Base-by-base conservation (phyloP, 2,329 filamentous ascomycete species). In the Cercospora sp. region DNA sequence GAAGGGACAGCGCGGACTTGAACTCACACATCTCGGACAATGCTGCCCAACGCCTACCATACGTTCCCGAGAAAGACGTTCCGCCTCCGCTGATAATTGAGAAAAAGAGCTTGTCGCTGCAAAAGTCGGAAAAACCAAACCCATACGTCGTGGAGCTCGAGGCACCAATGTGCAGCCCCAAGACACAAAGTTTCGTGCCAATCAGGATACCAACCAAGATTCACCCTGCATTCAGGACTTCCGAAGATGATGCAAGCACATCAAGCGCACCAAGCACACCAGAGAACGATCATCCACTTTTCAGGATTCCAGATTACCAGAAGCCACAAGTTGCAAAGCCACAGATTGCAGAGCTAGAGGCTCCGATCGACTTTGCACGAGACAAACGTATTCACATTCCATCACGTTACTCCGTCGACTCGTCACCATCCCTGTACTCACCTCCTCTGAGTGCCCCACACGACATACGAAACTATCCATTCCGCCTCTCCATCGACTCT, bases 11-110 rank as follows among this genome's bases (percentile, higher is more conserved):
- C 55, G 55, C 32, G 6, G 32, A 59, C 18, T 2, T 59, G 30
- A 59, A 32, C 28, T 59, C 32, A 37, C 28, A 59, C 30, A 59
- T 59, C 30, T 59, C 55, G 55, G 32, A 59, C 28, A 59, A 34
- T 13, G 55, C 28, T 24, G 55, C 55, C 4, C 28, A 21, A 21
- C 55, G 18, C 12, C 55, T 32, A 9, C 55, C 28, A 21, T 59
- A 18, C 28, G 55, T 59, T 34, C 55, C 55, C 3, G n/a, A 59
- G 9, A 59, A 37, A 24, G 55, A 59, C 16, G 6, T 24, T 26
- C 49, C 49, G 6, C 21, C 49, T 26, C 49, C 49, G 8, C 10
- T 59, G 28, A 9, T 34, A 7, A 59, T 32, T 13, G 55, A 34
- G 18, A 59, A 34, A n/a, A 59, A 59, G 30, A 59, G 32, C n/a